Evolutionary conservation across 1,284 basidiomycete species (phyloP), one percentile per base, ranked within the genome.

Genomic region (Marasmius oreades): DNA sequence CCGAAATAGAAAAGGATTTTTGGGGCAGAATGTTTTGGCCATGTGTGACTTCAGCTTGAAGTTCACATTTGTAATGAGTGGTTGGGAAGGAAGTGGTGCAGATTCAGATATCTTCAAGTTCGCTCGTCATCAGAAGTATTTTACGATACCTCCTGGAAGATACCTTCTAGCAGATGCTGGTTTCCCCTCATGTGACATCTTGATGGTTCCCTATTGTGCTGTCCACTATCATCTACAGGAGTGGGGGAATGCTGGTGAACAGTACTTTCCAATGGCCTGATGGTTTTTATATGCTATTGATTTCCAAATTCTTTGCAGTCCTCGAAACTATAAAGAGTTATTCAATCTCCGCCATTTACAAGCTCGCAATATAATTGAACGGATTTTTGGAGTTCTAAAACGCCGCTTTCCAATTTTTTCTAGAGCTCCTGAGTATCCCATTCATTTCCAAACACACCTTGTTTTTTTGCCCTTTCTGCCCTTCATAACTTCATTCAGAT

Each of bases 121-220:
- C 36, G 59, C 59, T 16, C 44, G 18, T n/a, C n/a, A n/a, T n/a
- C n/a, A n/a, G n/a, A n/a, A n/a, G n/a, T n/a, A 18, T 34, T 61
- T 23, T 20, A 52, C 16, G 16, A 34, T 62, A 26, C 61, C 56
- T 11, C 18, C 16, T 2, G 59, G 62, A 16, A 55, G 46, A n/a
- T 63, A 61, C 51, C 62, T 59, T 33, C 45, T 63, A 12, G 62
- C 57, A 18, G 61, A 63, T 61, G 62, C 62, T 31, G 62, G 62
- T 8, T 63, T 62, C 57, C 42, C 56, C 20, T 20, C 11, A 18
- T 62, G 59, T 54, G 55, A 53, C 45, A 28, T 28, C 14, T 52
- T 63, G 10, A 42, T 63, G 14, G 50, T 58, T 24, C 61, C 61
- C 31, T 63, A 61, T 51, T 22, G 53, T 11, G 56, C 51, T 51